A percentile compares a stretch with the other conserved stretches of the same genome.
Evolutionary conservation across 106 monocot species (phyloP).

Genomic region (Iris macrosiphon): DNA sequence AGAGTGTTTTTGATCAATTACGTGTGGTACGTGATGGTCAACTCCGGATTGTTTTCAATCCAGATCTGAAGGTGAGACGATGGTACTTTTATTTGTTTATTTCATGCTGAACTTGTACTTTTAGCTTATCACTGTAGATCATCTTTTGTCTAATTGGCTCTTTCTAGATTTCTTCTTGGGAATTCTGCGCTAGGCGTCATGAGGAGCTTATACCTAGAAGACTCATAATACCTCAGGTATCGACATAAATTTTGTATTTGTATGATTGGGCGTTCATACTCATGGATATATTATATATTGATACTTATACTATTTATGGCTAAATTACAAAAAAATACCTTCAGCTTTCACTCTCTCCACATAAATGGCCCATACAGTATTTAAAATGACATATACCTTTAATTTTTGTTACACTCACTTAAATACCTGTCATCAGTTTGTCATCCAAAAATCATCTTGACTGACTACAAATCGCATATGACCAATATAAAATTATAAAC

Average conservation of each 20-base stretch:
- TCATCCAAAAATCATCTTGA: no score
- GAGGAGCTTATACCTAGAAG: slow-evolving; percentile 92
- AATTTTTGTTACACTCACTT: no score
- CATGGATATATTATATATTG: no score
- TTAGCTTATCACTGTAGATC: not conserved
- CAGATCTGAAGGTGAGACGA: slow-evolving; percentile 65
- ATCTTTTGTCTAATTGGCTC: slow-evolving; percentile 12
- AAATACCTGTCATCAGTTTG: no score
- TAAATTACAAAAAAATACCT: no score
- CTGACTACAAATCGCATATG: no score
- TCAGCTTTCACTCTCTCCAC: not conserved
- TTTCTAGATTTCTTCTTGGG: slow-evolving; percentile 81
- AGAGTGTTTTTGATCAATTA: slow-evolving; percentile 86
- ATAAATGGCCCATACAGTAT: not conserved
- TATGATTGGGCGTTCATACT: not conserved
- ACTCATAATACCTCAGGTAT: slow-evolving; percentile 80
- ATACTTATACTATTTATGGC: no score
- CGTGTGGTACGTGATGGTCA: slow-evolving; percentile 92
- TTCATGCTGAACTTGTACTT: no score
- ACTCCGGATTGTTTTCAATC: slow-evolving; percentile 69
- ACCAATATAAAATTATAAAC: no score
- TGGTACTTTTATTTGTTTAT: not conserved
- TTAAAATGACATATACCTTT: not conserved
- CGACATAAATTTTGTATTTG: slow-evolving; percentile 31
- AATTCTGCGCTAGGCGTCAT: slow-evolving; percentile 90